phyloP scores from a whole-genome alignment of 2,329 filamentous ascomycete species.

The Apiospora koreana region DNA sequence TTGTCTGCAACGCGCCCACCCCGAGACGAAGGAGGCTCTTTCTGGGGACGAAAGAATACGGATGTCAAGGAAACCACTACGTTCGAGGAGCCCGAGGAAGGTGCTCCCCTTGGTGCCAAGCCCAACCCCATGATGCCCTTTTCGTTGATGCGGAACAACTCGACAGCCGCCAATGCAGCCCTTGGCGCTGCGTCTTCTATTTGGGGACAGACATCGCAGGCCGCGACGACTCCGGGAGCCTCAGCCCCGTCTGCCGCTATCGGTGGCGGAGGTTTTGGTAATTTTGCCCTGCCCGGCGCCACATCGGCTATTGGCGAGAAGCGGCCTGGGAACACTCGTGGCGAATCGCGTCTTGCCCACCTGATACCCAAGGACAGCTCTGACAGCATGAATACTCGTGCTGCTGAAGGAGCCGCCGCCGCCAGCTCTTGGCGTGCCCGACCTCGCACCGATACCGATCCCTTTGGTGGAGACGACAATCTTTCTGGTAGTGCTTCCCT shows the following conservation, averaged over 20 bases:
- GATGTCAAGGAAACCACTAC: slow-evolving; percentile 53
- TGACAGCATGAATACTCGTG: slow-evolving; percentile 56
- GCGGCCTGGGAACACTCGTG: slow-evolving; percentile 67
- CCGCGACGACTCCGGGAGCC: slow-evolving; percentile 58
- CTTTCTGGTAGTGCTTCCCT: slow-evolving; percentile 71
- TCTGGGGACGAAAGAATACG: slow-evolving; percentile 56
- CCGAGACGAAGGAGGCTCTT: slow-evolving; percentile 60
- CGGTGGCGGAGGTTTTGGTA: slow-evolving; percentile 81
- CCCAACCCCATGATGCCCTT: slow-evolving; percentile 37
- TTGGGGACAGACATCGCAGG: slow-evolving; percentile 42
- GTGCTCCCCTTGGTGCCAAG: slow-evolving; percentile 31
- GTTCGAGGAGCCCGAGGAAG: slow-evolving; percentile 55
- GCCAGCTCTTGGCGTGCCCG: slow-evolving; percentile 56
- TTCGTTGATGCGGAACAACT: slow-evolving; percentile 56
- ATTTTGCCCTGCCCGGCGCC: slow-evolving; percentile 69
- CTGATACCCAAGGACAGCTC: slow-evolving; percentile 76
- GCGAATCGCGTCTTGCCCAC: slow-evolving; percentile 84
- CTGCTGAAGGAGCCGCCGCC: neutral
- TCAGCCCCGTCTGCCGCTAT: slow-evolving; percentile 43
- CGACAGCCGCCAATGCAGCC: slow-evolving; percentile 44
- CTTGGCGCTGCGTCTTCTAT: slow-evolving; percentile 49
- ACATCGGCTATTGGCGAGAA: slow-evolving; percentile 66
- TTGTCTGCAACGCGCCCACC: slow-evolving; percentile 58
- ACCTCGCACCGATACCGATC: slow-evolving; percentile 72
- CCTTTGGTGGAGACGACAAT: slow-evolving; percentile 67